Conservation (phyloP, 257 asterid species). For the Nicotiana otophora region DNA sequence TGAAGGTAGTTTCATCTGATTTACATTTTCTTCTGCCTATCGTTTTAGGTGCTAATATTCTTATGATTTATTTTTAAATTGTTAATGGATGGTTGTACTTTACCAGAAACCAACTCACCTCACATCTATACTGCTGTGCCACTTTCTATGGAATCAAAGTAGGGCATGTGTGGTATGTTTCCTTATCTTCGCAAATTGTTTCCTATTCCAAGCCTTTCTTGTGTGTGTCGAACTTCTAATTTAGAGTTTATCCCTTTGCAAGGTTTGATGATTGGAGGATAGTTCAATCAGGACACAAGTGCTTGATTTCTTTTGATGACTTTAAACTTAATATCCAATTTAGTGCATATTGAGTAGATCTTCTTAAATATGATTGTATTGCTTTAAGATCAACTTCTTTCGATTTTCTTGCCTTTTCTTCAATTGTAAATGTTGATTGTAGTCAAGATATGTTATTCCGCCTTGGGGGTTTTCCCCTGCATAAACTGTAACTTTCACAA, state of each 20-base stretch:
- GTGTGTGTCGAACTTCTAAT: slow-evolving; percentile 13
- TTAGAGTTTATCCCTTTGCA: slow-evolving; percentile 15
- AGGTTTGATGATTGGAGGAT: slow-evolving; percentile 32
- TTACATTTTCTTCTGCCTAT: neutral
- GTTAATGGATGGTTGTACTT: neutral
- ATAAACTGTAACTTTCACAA: neutral
- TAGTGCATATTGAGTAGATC: slow-evolving; percentile 4
- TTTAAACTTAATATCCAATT: neutral
- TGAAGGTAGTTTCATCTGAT: slow-evolving; percentile 44
- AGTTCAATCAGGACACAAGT: slow-evolving; percentile 16
- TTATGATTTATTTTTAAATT: neutral
- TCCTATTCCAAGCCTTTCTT: neutral
- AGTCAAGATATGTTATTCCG: neutral
- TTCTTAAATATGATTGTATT: neutral
- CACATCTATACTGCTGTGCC: slow-evolving; percentile 42
- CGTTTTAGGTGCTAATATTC: neutral
- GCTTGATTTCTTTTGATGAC: neutral
- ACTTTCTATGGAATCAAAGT: slow-evolving; percentile 43
- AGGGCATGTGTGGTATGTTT: slow-evolving; percentile 28
- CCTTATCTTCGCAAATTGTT: neutral
- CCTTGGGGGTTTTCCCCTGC: neutral
- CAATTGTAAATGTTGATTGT: slow-evolving; percentile 8
- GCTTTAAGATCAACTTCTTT: neutral
- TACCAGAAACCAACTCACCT: slow-evolving; percentile 34
- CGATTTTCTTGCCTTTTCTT: neutral